Evolutionary conservation across 192 early-diverging fungal genomes (phyloP).

Genomic region (Coemansia sp.): DNA sequence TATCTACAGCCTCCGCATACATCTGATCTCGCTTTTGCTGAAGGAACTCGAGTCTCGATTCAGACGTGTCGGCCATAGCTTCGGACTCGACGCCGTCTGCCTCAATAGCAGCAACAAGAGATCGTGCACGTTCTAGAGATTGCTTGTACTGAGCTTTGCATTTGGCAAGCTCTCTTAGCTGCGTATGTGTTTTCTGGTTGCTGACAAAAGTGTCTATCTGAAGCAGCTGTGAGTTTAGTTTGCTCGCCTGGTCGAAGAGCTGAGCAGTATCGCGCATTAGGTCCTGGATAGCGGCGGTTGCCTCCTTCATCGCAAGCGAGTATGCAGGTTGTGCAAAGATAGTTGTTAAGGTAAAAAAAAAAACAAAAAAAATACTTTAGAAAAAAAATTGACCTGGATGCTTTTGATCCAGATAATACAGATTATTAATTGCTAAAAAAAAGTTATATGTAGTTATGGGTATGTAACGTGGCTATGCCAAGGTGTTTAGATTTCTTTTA

Average conservation of each 20-base stretch:
- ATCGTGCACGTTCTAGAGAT: slow-evolving; percentile 25
- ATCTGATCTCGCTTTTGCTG: slow-evolving; percentile 27
- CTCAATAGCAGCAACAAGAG: slow-evolving; percentile 8
- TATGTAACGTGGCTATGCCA: no score
- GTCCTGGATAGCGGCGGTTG: slow-evolving; percentile 38
- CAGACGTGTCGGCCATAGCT: neutral
- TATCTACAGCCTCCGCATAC: slow-evolving; percentile 29
- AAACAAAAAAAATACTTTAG: no score
- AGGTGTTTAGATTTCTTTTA: neutral
- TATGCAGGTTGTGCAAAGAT: neutral
- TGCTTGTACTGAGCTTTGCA: slow-evolving; percentile 31
- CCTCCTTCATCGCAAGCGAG: slow-evolving; percentile 29
- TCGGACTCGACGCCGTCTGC: neutral
- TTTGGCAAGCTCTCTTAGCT: slow-evolving; percentile 29
- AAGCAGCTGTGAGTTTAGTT: slow-evolving; percentile 37
- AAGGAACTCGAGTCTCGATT: slow-evolving; percentile 6
- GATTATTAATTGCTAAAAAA: no score
- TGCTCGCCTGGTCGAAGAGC: slow-evolving; percentile 46
- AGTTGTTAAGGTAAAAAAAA: neutral
- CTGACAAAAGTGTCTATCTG: slow-evolving; percentile 44
- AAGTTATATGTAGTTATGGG: no score
- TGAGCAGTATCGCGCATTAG: slow-evolving; percentile 50
- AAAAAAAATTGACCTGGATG: no score
- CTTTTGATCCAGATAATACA: no score
- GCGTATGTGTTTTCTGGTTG: slow-evolving; percentile 8